Percentiles rank a stretch among this genome's conserved stretches.
Conservation (phyloP, 208 protist genomes). For the Jaenimonas drosophilae region DNA sequence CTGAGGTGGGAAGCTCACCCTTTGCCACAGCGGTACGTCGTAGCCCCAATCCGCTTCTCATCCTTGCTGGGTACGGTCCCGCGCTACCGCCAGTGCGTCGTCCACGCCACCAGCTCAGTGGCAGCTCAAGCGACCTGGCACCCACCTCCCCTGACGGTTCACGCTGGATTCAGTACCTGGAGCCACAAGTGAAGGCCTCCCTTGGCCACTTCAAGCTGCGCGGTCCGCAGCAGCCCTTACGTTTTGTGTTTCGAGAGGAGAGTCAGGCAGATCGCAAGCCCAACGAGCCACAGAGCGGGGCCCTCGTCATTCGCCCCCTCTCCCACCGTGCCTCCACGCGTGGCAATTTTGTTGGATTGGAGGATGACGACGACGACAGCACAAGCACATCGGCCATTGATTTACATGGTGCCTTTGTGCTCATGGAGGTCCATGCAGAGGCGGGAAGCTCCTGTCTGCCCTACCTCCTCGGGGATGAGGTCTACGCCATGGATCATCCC, state of each 20-base stretch:
- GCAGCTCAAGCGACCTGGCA: too few species aligned
- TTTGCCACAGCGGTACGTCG: conserved; percentile 35
- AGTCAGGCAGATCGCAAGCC: background rate
- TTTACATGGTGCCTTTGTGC: too few species aligned
- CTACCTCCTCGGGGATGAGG: too few species aligned
- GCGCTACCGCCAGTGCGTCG: too few species aligned
- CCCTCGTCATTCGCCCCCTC: conserved; percentile 39
- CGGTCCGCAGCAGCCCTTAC: conserved; percentile 16
- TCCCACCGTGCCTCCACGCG: conserved; percentile 16
- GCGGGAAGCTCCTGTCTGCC: too few species aligned
- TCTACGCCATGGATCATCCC: too few species aligned
- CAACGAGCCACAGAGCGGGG: background rate
- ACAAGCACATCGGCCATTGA: too few species aligned
- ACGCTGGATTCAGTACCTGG: conserved; percentile 21
- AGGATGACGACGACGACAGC: conserved; percentile 31
- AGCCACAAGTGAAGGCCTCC: too few species aligned
- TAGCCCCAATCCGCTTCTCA: conserved; percentile 33
- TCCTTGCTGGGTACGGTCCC: conserved; percentile 57
- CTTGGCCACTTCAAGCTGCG: too few species aligned
- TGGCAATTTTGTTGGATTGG: conserved; percentile 29
- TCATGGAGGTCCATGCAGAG: too few species aligned
- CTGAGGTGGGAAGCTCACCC: background rate
- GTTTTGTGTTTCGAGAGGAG: background rate
- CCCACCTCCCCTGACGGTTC: too few species aligned
- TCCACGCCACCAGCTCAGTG: too few species aligned